These are phyloP conservation scores for Monosporascus cannonballus DNA, from an alignment of 2,329 filamentous ascomycete species.

Conservation along the genomic window DNA sequence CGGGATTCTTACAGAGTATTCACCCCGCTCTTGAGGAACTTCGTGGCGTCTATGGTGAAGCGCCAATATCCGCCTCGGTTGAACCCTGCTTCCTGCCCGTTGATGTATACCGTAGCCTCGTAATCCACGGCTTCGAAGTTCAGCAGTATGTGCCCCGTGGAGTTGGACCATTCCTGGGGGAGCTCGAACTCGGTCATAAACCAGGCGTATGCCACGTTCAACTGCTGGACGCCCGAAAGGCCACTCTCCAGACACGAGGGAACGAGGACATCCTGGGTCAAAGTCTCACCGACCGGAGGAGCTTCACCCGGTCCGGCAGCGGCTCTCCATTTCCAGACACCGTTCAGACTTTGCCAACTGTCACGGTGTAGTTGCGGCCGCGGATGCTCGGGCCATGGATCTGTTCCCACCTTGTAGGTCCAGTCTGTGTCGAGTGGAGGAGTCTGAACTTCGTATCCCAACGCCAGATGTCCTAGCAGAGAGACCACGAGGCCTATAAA, in stretches of 20 bases:
- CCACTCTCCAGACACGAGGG: constrained; percentile 39
- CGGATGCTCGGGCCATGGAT: constrained; percentile 53
- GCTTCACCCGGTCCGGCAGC: constrained; percentile 16
- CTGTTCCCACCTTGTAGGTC: constrained; percentile 45
- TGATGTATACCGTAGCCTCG: constrained; percentile 52
- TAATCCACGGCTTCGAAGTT: constrained; percentile 57
- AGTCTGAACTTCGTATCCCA: constrained; percentile 28
- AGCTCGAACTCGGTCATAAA: constrained; percentile 46
- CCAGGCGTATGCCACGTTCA: constrained; percentile 39
- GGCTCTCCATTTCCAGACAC: constrained; percentile 49
- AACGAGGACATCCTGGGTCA: constrained; percentile 34
- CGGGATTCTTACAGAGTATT: constrained; percentile 47
- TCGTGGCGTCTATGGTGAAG: constrained; percentile 54
- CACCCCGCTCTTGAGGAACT: constrained; percentile 33
- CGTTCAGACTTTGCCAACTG: constrained; percentile 50
- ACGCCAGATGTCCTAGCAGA: background rate
- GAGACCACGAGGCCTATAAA: background rate
- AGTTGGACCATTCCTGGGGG: constrained; percentile 35
- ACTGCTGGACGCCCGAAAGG: constrained; percentile 41
- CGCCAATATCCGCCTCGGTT: constrained; percentile 57
- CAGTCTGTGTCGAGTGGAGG: constrained; percentile 44
- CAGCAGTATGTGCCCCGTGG: constrained; percentile 37
- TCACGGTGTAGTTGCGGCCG: constrained; percentile 49
- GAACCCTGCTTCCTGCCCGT: constrained; percentile 43
- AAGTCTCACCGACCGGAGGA: constrained; percentile 18